Percentiles rank a stretch among this genome's conserved stretches.
Conservation (phyloP, 495 filamentous ascomycete species). For the Parachaetomium inaequale region DNA sequence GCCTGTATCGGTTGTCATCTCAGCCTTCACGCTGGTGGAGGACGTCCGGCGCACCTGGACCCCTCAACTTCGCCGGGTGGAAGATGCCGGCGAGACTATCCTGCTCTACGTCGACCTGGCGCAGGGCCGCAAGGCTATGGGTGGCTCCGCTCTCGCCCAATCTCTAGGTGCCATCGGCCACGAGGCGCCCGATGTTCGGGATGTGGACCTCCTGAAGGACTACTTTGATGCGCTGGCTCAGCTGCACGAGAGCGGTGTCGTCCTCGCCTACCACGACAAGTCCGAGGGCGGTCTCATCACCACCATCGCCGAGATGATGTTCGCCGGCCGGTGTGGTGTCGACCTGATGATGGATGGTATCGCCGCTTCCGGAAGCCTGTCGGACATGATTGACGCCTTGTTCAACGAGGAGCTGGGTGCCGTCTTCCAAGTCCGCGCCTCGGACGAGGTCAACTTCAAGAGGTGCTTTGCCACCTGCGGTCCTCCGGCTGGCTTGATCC, state of each 20-base stretch:
- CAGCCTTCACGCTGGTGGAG: conserved; percentile 80
- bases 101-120: conserved; percentile 91
- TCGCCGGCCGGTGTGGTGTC: conserved; percentile 87
- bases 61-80: conserved; percentile 72
- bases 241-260: conserved; percentile 79
- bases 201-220: conserved; percentile 77
- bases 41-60: conserved; percentile 88
- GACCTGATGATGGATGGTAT: conserved; percentile 79
- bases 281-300: conserved; percentile 94
- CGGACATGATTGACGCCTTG: conserved; percentile 67
- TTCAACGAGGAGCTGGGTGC: conserved; percentile 98
- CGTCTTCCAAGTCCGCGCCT: conserved; percentile 87
- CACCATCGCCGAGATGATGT: conserved; percentile 95
- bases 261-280: conserved; percentile 91
- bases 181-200: conserved; percentile 78
- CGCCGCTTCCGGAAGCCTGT: conserved; percentile 50
- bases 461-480: conserved; percentile 90
- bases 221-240: conserved; percentile 88
- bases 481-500: conserved; percentile 73
- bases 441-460: conserved; percentile 79
- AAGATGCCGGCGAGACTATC: conserved; percentile 86
- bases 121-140: conserved; percentile 69
- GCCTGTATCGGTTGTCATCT: conserved; percentile 83
- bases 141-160: conserved; percentile 90
- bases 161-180: conserved; percentile 84